These are phyloP conservation scores for Penicillium sp. DNA, from an alignment of 2,329 filamentous ascomycete genomes.

Conservation along the genomic window DNA sequence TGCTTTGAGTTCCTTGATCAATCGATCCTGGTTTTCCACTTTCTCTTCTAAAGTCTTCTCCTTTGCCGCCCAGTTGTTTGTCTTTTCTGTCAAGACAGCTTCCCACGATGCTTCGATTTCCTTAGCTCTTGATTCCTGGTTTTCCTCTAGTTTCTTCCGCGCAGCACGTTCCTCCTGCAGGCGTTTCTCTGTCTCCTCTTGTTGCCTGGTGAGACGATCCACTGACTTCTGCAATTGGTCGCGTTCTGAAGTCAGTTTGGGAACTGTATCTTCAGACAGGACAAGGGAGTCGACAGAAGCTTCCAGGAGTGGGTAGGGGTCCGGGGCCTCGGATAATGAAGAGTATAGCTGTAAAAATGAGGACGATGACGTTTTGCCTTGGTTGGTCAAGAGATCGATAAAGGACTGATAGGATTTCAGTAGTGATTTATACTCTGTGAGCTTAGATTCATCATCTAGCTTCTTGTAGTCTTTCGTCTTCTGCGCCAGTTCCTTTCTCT, in stretches of 20 bases:
- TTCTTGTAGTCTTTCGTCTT: conserved; percentile 99
- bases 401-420: conserved; percentile 97
- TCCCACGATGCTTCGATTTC: conserved; percentile 89
- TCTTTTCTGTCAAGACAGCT: conserved; percentile 86
- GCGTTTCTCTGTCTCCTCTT: conserved; percentile 77
- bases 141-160: conserved; percentile 72
- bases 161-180: conserved; percentile 74
- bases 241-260: conserved; percentile 85
- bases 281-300: conserved; percentile 93
- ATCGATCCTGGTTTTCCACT: conserved; percentile 84
- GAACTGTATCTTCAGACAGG: conserved; percentile 85
- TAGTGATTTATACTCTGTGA: conserved; percentile 82
- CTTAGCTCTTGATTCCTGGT: conserved; percentile 74
- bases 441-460: conserved; percentile 80
- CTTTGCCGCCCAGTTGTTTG: conserved; percentile 93
- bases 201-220: conserved; percentile 68
- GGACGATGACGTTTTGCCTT: conserved; percentile 90
- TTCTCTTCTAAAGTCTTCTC: conserved; percentile 91
- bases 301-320: conserved; percentile 93
- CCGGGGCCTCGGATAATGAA: conserved; percentile 88
- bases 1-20: conserved; percentile 92
- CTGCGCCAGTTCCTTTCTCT: conserved; percentile 95
- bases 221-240: conserved; percentile 79
- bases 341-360: conserved; percentile 92
- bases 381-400: conserved; percentile 92